Evolutionary conservation across 1,284 basidiomycete genomes (phyloP), one percentile per base, ranked within the genome.

Genomic region (Stereum hirsutum): DNA sequence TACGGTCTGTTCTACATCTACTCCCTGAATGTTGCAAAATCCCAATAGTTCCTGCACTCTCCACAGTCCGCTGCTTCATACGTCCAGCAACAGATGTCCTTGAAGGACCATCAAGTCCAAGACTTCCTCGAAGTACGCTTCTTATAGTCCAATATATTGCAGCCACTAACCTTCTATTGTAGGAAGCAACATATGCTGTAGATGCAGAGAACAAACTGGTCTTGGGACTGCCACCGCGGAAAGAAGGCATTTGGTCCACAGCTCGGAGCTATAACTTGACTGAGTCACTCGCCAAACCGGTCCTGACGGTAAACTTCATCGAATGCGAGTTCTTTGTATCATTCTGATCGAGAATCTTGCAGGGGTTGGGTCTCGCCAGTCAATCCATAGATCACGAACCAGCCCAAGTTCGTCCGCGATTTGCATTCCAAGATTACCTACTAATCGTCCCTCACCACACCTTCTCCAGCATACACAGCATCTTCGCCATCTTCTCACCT

Each of bases 61-160:
- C 19, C 12, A 36, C 33, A 75, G 72, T 69, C 73, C 39, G 72
- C 72, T 1, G 64, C 65, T 0, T 37, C 62, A 17, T 74, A 76
- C 41, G 56, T 72, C 6, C 69, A 72, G 43, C 62, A 62, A 15
- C 74, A 76, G 43, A 48, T 71, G 17, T 54, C 55, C 32, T 58
- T 75, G 5, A 58, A 63, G 4, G 67, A 74, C 25, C 54, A 46
- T 5, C 61, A 68, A 45, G 54, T 66, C 2, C 74, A 76, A 51
- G 70, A 75, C 47, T 75, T 74, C 43, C 60, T 76, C 7, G 72
- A 70, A 54, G 73, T 72, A 43, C 10, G 50, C 32, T 20, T 15
- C 5, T 25, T 6, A 14, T 26, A 20, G 7, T n/a, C 2, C 2
- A 10, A 28, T 31, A 30, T 30, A n/a, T 3, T 17, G n/a, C 11